A percentile compares a stretch with the other conserved stretches of the same genome.
phyloP scores from a whole-genome alignment of 1,284 basidiomycete genomes.

The Microbotryum saponariae region DNA sequence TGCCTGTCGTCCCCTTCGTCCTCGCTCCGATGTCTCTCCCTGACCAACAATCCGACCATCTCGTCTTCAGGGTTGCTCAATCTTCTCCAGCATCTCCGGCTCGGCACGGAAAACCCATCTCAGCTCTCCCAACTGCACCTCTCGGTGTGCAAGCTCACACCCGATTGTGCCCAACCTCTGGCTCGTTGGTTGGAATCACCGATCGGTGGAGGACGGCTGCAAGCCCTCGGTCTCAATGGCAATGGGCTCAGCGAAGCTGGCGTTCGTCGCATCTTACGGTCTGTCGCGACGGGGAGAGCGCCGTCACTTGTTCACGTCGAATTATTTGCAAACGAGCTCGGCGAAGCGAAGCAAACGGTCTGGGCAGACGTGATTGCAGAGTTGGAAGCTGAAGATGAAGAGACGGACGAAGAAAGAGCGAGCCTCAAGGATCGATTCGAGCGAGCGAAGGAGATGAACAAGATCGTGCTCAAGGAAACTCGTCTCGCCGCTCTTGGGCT shows the following conservation, averaged over 20 bases:
- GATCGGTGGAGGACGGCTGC: slow-evolving; percentile 12
- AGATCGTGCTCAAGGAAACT: slow-evolving; percentile 19
- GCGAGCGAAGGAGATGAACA: slow-evolving; percentile 20
- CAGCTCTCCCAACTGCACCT: slow-evolving; percentile 22
- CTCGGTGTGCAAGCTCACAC: slow-evolving; percentile 18
- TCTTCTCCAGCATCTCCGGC: slow-evolving; percentile 12
- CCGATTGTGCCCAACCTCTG: slow-evolving; percentile 19
- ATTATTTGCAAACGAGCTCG: slow-evolving; percentile 19
- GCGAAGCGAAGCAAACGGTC: slow-evolving; percentile 1
- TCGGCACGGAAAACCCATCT: slow-evolving; percentile 9
- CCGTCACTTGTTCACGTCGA: slow-evolving; percentile 26
- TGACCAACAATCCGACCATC: slow-evolving; percentile 20
- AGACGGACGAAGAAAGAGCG: neutral
- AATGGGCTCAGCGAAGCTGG: slow-evolving; percentile 9
- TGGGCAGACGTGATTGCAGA: neutral
- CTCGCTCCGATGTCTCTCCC: slow-evolving; percentile 19
- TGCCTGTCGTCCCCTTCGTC: slow-evolving; percentile 18
- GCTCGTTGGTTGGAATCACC: slow-evolving; percentile 22
- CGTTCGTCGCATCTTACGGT: slow-evolving; percentile 10
- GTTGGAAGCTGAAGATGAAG: slow-evolving; percentile 2
- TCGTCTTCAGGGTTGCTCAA: slow-evolving; percentile 4
- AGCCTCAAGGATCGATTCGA: slow-evolving; percentile 5
- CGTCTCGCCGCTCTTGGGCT: slow-evolving; percentile 12
- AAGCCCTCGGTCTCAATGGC: slow-evolving; percentile 21
- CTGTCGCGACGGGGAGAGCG: slow-evolving; percentile 13